phyloP scores from a whole-genome alignment of 2,329 filamentous ascomycete genomes.

The Nannizziopsis barbatae region DNA sequence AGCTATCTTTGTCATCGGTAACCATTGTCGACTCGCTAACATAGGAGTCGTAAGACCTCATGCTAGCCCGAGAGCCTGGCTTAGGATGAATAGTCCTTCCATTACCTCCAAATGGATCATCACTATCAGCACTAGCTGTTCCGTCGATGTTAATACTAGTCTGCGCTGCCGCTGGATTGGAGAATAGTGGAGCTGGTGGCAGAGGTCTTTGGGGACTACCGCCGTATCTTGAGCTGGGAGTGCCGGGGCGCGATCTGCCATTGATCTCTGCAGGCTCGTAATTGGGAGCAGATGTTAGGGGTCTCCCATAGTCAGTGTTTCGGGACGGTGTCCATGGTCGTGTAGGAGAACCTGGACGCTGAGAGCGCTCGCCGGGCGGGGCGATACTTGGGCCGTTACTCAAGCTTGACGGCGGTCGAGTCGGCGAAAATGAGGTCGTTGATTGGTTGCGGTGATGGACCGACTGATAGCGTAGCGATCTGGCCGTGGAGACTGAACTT shows the following conservation, averaged over 20 bases:
- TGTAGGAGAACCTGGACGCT: slow-evolving; percentile 32
- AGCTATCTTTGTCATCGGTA: slow-evolving; percentile 41
- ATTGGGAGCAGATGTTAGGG: slow-evolving; percentile 51
- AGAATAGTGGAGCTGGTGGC: slow-evolving; percentile 78
- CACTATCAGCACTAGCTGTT: slow-evolving; percentile 47
- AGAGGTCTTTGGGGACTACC: slow-evolving; percentile 77
- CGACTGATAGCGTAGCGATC: slow-evolving; percentile 24
- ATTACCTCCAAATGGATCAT: slow-evolving; percentile 59
- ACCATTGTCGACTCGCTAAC: slow-evolving; percentile 48
- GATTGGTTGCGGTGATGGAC: slow-evolving; percentile 26
- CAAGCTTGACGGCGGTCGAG: slow-evolving; percentile 35
- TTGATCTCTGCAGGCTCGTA: slow-evolving; percentile 87
- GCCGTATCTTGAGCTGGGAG: slow-evolving; percentile 77
- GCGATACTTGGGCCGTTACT: slow-evolving; percentile 33
- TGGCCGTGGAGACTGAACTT: slow-evolving; percentile 19
- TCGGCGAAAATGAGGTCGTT: slow-evolving; percentile 23
- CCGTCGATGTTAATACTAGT: slow-evolving; percentile 43
- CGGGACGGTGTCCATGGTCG: slow-evolving; percentile 47
- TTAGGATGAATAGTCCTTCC: slow-evolving; percentile 36
- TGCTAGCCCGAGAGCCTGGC: slow-evolving; percentile 45
- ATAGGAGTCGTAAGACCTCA: slow-evolving; percentile 54
- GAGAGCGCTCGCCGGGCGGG: slow-evolving; percentile 28
- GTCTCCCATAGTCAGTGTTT: slow-evolving; percentile 55
- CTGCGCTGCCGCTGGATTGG: slow-evolving; percentile 37
- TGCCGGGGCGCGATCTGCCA: slow-evolving; percentile 79